Conservation (phyloP, 257 asterid species). For the Plectranthus barbatus region DNA sequence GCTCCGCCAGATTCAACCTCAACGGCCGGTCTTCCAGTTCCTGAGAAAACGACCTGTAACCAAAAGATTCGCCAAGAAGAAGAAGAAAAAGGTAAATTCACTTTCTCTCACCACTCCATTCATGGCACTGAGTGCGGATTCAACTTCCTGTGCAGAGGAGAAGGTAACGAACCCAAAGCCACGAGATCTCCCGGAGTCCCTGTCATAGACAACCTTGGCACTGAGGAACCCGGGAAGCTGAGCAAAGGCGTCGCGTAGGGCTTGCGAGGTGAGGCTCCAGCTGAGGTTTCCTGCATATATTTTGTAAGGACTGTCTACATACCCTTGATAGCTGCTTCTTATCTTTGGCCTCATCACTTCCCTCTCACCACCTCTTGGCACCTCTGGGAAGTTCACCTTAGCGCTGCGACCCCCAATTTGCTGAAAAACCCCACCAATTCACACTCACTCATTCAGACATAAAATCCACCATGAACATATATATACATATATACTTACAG, state of each 20-base stretch:
- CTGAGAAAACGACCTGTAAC: too few species aligned
- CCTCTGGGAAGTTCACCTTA: constrained; percentile 92
- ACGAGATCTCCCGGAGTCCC: constrained; percentile 69
- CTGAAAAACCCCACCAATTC: constrained; percentile 28
- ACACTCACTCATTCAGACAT: neutral
- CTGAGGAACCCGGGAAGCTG: constrained; percentile 66
- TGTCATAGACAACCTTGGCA: constrained; percentile 72
- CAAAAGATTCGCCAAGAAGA: too few species aligned
- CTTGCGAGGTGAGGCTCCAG: constrained; percentile 77
- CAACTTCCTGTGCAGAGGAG: constrained; percentile 53
- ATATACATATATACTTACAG: constrained; percentile 79
- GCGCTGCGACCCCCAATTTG: constrained; percentile 84
- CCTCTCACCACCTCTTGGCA: constrained; percentile 87
- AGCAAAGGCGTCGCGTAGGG: constrained; percentile 58
- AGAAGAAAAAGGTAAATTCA: neutral
- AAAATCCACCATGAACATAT: too few species aligned
- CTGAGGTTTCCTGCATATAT: constrained; percentile 76
- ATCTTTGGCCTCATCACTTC: constrained; percentile 65
- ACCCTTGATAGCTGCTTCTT: constrained; percentile 61
- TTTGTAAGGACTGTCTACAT: constrained; percentile 68
- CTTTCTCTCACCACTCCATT: constrained; percentile 69
- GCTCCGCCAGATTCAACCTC: constrained; percentile 56
- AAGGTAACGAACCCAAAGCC: constrained; percentile 88
- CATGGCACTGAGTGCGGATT: constrained; percentile 60
- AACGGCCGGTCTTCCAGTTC: constrained; percentile 46